Percentiles rank a stretch among this genome's conserved stretches.
Evolutionary conservation across 2,329 filamentous ascomycete genomes (phyloP).

Genomic region (Clarireedia monteithiana): DNA sequence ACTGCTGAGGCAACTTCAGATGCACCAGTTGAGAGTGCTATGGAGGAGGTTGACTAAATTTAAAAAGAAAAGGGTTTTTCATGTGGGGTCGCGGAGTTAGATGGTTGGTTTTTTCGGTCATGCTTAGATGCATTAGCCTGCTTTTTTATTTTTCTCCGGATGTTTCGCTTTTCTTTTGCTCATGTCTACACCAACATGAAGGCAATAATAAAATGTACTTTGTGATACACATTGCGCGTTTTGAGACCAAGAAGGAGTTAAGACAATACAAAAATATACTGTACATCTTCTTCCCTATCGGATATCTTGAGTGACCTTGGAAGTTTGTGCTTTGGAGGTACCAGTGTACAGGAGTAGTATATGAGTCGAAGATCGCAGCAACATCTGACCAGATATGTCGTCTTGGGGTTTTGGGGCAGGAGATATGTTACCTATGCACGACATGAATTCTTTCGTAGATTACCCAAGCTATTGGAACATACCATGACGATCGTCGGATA

Average conservation of each 20-base stretch:
- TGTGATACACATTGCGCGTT: constrained; percentile 1
- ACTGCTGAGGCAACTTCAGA: constrained; percentile 52
- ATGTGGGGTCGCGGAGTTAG: constrained; percentile 24
- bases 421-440: not conserved
- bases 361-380: too few relatives aligned
- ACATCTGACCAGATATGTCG: not conserved
- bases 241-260: not conserved
- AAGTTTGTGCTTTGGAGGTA: not conserved
- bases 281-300: not conserved
- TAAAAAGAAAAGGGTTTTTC: constrained; percentile 11
- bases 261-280: not conserved
- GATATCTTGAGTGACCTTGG: not conserved
- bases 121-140: constrained; percentile 6
- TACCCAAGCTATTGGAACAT: not conserved
- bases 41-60: constrained; percentile 98
- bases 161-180: not conserved
- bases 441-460: not conserved
- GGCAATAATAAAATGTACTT: not conserved
- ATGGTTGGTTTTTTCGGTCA: constrained; percentile 22
- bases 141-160: not conserved
- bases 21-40: constrained; percentile 63
- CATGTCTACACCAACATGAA: not conserved
- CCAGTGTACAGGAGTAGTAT: too few relatives aligned
- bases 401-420: not conserved
- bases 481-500: too few relatives aligned